Conservation (phyloP, 177 flowering plant species). For the Vitis hybrid region DNA sequence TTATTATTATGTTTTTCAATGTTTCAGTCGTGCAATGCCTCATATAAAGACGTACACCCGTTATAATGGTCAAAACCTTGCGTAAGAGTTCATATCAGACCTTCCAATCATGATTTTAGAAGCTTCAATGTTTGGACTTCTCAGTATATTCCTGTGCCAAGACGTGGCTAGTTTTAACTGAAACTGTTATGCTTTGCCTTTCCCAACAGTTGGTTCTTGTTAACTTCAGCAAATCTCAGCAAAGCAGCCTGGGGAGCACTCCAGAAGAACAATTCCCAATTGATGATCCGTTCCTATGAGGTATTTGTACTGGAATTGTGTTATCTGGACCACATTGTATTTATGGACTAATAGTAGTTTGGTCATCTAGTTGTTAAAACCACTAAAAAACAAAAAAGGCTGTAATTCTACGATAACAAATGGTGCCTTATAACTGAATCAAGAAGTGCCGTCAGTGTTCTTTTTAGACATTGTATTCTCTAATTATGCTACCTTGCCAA, state of each 20-base stretch:
- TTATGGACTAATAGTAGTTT: not conserved
- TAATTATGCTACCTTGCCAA: too few species aligned
- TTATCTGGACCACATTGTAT: not conserved
- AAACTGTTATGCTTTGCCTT: constrained; percentile 7
- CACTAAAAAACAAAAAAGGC: too few species aligned
- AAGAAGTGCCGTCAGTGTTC: too few species aligned
- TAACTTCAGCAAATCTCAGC: constrained; percentile 95
- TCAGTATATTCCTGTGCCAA: not conserved
- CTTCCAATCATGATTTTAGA: not conserved
- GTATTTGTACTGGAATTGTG: constrained; percentile 30
- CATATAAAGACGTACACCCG: constrained; percentile 96
- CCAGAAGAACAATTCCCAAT: constrained; percentile 89
- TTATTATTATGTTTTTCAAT: constrained; percentile 11
- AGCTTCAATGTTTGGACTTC: not conserved
- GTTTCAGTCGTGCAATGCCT: constrained; percentile 95
- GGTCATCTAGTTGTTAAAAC: too few species aligned
- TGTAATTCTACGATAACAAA: too few species aligned
- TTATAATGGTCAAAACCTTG: constrained; percentile 83
- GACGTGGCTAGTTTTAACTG: constrained; percentile 3
- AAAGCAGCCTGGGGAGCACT: constrained; percentile 99
- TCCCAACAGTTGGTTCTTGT: constrained; percentile 79
- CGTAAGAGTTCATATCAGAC: constrained; percentile 55
- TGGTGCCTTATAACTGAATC: too few species aligned
- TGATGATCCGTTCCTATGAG: constrained; percentile 99
- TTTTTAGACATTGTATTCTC: too few species aligned